Evolutionary conservation across 2,329 filamentous ascomycete genomes (phyloP), one percentile per base, ranked within the genome.

Genomic region (Epichloe scottii): DNA sequence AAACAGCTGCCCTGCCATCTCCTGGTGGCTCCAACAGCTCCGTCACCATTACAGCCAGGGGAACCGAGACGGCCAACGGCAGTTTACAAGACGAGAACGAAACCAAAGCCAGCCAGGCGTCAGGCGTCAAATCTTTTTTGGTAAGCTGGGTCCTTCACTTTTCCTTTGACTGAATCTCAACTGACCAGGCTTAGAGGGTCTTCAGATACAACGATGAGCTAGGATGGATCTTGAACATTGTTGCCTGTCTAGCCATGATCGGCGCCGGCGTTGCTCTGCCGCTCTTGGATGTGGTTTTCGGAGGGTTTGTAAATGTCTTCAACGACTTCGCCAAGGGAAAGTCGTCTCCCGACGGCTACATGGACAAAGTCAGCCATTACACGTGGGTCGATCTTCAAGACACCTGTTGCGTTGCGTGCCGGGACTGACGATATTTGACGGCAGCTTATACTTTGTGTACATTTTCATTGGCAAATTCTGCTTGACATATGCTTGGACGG

Each of bases 241-340:
- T 68, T 17, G 66, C 69, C 21, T 55, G 67, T 15, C 10, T 67
- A 17, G 65, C 61, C 53, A 67, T 69, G 63, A 57, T 71, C 17
- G 65, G 59, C 7, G 56, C 68, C 0, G 69, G 69, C 43, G 62
- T 62, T 2, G 57, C 64, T 11, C 56, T 78, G 6, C 78, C 77
- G 0, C 57, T 81, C 35, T 81, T 83, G 76, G 77, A 79, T 38
- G 66, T 82, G 39, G 68, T 82, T 6, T 79, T 82, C 60, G 78
- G 78, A 56, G 63, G 65, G 38, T 71, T 76, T 35, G 71, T 81
- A 44, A 75, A 75, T 7, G 66, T 72, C 8, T 82, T 83, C 57
- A 78, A 73, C 49, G 63, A 67, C n/a, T 84, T 81, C 59, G 76
- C 76, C 51, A 65, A 66, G 0, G 71, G 71, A 14, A 46, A 62